Conservation (phyloP, 306 rosid genomes). For the Arachis stenosperma region DNA sequence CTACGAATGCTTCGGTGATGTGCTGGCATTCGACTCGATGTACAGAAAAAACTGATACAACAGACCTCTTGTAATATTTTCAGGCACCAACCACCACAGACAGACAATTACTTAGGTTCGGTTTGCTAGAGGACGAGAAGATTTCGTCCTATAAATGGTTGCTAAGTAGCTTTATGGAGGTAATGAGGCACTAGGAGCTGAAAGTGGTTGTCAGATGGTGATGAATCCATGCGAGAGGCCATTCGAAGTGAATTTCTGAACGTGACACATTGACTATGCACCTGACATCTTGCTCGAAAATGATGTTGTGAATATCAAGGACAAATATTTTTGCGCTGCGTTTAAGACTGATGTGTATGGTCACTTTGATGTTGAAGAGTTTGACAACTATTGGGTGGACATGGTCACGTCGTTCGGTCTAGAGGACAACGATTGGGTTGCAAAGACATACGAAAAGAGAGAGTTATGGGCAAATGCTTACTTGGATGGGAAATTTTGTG, state of each 20-base stretch:
- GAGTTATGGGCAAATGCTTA: neutral
- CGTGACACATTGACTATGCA: neutral
- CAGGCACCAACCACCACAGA: neutral
- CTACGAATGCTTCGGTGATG: neutral
- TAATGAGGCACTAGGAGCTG: neutral
- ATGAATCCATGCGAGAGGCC: neutral
- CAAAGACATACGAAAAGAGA: too few relatives aligned
- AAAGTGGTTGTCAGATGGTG: neutral
- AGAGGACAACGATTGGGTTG: too few relatives aligned
- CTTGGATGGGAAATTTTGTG: neutral
- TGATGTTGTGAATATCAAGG: neutral
- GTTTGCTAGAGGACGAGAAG: too few relatives aligned
- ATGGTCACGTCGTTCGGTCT: too few relatives aligned
- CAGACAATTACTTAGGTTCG: neutral
- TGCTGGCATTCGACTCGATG: neutral
- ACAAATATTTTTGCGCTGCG: too few relatives aligned
- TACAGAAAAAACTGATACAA: too few relatives aligned
- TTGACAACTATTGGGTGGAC: too few relatives aligned
- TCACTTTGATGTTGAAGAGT: too few relatives aligned
- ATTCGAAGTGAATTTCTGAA: neutral
- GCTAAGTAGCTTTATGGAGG: neutral
- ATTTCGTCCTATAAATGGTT: neutral
- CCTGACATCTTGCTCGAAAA: neutral
- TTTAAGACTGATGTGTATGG: too few relatives aligned
- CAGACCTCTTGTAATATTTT: neutral